These are phyloP conservation scores for Colletotrichum phormii DNA, from an alignment of 2,329 filamentous ascomycete species.

Conservation along the genomic window DNA sequence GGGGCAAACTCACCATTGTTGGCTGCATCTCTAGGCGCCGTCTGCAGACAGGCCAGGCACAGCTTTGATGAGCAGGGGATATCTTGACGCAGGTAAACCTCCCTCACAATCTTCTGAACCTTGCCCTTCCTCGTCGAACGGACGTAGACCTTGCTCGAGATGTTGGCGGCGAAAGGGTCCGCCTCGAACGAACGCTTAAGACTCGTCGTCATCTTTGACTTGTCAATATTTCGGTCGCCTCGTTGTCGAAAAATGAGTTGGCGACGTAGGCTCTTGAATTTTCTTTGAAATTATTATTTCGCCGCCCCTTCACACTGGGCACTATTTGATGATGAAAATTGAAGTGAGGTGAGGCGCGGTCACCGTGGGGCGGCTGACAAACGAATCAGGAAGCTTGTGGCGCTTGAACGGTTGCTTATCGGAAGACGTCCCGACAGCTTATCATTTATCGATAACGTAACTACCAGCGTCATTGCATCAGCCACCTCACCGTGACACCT, in stretches of 20 bases:
- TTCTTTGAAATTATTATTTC: background rate
- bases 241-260: slow-evolving; percentile 2
- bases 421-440: slow-evolving; percentile 30
- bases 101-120: slow-evolving; percentile 98
- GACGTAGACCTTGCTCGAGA: slow-evolving; percentile 96
- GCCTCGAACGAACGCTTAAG: slow-evolving; percentile 68
- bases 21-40: slow-evolving; percentile 82
- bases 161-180: slow-evolving; percentile 73
- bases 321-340: slow-evolving; percentile 31
- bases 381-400: slow-evolving; percentile 35
- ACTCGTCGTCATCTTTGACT: slow-evolving; percentile 64
- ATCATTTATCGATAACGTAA: slow-evolving; percentile 5
- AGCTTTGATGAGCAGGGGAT: slow-evolving; percentile 96
- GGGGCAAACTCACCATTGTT: slow-evolving; percentile 71
- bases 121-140: slow-evolving; percentile 95
- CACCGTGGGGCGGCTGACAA: slow-evolving; percentile 31
- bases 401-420: slow-evolving; percentile 32
- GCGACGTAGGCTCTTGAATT: background rate
- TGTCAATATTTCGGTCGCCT: background rate
- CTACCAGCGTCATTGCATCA: too few species aligned
- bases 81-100: slow-evolving; percentile 94
- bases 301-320: background rate
- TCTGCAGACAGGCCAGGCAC: slow-evolving; percentile 79
- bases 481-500: background rate
- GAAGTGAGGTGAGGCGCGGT: slow-evolving; percentile 24